These are phyloP conservation scores for Prunus davidiana DNA, from an alignment of 306 rosid genomes.

Conservation along the genomic window DNA sequence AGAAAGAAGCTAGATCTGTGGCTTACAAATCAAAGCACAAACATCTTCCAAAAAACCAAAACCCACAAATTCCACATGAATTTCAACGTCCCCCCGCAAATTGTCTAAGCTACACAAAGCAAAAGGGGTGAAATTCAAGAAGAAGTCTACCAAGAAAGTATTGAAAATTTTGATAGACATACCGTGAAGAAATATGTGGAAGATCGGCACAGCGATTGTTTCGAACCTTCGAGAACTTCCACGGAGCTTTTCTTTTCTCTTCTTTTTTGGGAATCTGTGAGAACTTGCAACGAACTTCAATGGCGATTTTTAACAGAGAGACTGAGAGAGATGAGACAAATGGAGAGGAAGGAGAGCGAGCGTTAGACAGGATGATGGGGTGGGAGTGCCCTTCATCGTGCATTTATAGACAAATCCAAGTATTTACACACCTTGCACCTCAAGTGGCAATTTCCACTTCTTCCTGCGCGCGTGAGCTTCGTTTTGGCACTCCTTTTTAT, in stretches of 20 bases:
- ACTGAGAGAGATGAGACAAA: not conserved
- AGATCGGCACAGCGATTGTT: not conserved
- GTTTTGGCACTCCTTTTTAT: not conserved
- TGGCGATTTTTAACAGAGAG: not conserved
- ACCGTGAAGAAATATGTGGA: not conserved
- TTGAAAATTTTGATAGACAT: not conserved
- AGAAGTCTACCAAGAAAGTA: not conserved
- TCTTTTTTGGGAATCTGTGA: not conserved
- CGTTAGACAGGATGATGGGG: not conserved
- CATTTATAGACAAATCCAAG: slow-evolving; percentile 7
- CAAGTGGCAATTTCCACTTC: not conserved
- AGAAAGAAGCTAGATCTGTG: slow-evolving; percentile 5
- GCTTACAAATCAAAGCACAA: not conserved
- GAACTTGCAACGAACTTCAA: not conserved
- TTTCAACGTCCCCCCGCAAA: not conserved
- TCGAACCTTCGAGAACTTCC: not conserved
- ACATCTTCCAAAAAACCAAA: not conserved
- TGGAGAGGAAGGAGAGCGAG: not conserved
- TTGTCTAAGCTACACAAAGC: not conserved
- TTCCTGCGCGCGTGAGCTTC: not conserved
- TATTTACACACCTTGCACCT: not conserved
- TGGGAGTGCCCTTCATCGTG: not conserved
- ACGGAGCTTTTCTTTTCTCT: not conserved
- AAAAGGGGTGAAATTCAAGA: not conserved
- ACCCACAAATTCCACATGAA: not conserved